phyloP scores from a whole-genome alignment of 371 early-diverging fungal species.

The Apophysomyces ossiformis region DNA sequence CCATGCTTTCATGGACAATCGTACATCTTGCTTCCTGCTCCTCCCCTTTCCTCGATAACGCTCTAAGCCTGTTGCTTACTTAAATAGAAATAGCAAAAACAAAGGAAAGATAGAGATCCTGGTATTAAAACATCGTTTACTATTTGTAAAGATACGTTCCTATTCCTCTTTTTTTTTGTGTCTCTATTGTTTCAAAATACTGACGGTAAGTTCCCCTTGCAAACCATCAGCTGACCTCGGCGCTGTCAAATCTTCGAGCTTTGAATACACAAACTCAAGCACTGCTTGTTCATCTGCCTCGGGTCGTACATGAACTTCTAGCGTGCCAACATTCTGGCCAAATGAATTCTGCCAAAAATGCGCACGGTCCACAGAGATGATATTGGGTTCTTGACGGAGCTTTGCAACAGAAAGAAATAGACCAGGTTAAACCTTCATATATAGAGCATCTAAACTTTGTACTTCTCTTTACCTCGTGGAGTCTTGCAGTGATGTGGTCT shows the following conservation, averaged over 20 bases:
- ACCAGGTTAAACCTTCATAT: background rate
- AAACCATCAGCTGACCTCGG: background rate
- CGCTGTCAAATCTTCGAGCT: constrained; percentile 12
- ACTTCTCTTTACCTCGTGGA: constrained; percentile 16
- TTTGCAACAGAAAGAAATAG: background rate
- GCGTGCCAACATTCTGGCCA: constrained; percentile 52
- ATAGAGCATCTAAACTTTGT: background rate
- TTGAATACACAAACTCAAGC: constrained; percentile 38
- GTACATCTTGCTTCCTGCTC: no score
- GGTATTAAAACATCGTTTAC: no score
- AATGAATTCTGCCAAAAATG: constrained; percentile 62
- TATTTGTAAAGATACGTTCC: no score
- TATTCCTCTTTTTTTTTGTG: no score
- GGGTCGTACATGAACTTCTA: constrained; percentile 40
- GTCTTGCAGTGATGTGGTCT: constrained; percentile 13
- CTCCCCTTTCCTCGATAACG: no score
- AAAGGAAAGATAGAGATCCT: no score
- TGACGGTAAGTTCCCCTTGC: constrained; percentile 26
- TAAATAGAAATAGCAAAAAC: no score
- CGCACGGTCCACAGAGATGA: constrained; percentile 30
- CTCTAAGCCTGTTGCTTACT: no score
- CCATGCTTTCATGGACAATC: no score
- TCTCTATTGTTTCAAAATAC: constrained; percentile 18
- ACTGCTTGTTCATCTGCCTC: constrained; percentile 51
- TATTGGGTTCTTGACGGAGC: constrained; percentile 27